Conservation (phyloP, 495 filamentous ascomycete species). For the Trichodelitschia bisporula region DNA sequence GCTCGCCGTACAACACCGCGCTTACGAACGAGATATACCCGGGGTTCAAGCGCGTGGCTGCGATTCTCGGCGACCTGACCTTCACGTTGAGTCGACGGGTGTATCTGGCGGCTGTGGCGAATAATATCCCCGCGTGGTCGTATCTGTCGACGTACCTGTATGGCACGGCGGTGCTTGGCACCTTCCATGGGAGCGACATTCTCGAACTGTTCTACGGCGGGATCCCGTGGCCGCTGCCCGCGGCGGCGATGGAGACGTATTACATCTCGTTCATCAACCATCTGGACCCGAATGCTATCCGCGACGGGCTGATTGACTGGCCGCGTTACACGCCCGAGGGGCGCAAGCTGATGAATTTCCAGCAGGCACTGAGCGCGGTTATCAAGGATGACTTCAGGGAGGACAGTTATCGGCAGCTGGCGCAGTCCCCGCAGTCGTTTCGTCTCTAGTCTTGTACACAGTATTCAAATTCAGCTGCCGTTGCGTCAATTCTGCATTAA, state of each 20-base stretch:
- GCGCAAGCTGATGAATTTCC: slow-evolving; percentile 32
- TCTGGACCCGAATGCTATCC: slow-evolving; percentile 32
- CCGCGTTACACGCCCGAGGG: slow-evolving; percentile 28
- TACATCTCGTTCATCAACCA: slow-evolving; percentile 42
- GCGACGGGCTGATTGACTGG: slow-evolving; percentile 23
- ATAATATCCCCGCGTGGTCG: slow-evolving; percentile 37
- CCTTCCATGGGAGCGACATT: slow-evolving; percentile 45
- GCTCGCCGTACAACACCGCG: slow-evolving; percentile 42
- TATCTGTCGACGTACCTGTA: slow-evolving; percentile 45
- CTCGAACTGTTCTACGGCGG: slow-evolving; percentile 39
- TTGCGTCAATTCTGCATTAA: too few species aligned
- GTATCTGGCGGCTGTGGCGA: slow-evolving; percentile 26
- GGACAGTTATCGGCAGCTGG: slow-evolving; percentile 23
- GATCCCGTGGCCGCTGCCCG: slow-evolving; percentile 35
- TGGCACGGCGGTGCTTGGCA: slow-evolving; percentile 43
- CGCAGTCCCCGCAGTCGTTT: too few species aligned
- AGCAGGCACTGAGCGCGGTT: slow-evolving; percentile 18
- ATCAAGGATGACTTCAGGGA: slow-evolving; percentile 35
- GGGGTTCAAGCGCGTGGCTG: slow-evolving; percentile 49
- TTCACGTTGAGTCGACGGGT: slow-evolving; percentile 38
- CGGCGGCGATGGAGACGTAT: slow-evolving; percentile 29
- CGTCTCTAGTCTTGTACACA: too few species aligned
- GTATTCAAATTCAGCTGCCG: too few species aligned
- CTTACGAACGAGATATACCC: slow-evolving; percentile 39
- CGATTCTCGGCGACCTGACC: slow-evolving; percentile 45